Conservation (phyloP, 108 stramenopile species). For the Pseudonitzschia delicatissima region DNA sequence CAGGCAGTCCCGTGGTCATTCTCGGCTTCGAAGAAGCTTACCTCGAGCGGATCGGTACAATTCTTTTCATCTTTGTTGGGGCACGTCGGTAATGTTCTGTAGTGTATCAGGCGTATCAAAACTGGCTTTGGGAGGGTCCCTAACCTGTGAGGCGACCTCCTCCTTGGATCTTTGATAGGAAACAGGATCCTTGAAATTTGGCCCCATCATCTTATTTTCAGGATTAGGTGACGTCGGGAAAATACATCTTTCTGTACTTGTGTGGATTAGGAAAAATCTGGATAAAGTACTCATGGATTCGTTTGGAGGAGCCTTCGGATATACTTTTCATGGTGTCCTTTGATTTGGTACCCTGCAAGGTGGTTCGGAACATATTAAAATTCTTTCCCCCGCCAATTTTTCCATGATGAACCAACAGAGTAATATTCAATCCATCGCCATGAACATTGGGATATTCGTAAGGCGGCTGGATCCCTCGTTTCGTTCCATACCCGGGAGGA, state of each 20-base stretch:
- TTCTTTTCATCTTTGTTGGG: neutral
- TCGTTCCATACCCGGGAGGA: neutral
- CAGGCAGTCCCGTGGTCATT: neutral
- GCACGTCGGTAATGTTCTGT: neutral
- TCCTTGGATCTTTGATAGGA: neutral
- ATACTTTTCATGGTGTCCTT: no score
- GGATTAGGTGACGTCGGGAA: neutral
- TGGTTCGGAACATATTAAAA: constrained; percentile 6
- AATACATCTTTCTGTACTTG: neutral
- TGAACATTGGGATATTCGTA: constrained; percentile 4
- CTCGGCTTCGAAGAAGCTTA: neutral
- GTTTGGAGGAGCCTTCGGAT: no score
- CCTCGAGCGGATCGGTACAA: neutral
- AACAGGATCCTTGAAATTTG: neutral
- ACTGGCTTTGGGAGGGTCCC: neutral
- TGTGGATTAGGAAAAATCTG: neutral
- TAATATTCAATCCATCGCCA: constrained; percentile 2
- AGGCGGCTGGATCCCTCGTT: neutral
- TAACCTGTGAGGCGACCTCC: neutral
- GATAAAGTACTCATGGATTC: neutral
- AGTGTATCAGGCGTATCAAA: neutral
- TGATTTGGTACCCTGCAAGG: neutral
- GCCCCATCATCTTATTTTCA: neutral
- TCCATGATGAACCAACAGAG: neutral
- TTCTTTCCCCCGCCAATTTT: constrained; percentile 6